Percentiles rank a stretch among this genome's conserved stretches.
These are phyloP conservation scores for Aschersonia sp. DNA, from an alignment of 2,329 filamentous ascomycete species.

Conservation along the genomic window DNA sequence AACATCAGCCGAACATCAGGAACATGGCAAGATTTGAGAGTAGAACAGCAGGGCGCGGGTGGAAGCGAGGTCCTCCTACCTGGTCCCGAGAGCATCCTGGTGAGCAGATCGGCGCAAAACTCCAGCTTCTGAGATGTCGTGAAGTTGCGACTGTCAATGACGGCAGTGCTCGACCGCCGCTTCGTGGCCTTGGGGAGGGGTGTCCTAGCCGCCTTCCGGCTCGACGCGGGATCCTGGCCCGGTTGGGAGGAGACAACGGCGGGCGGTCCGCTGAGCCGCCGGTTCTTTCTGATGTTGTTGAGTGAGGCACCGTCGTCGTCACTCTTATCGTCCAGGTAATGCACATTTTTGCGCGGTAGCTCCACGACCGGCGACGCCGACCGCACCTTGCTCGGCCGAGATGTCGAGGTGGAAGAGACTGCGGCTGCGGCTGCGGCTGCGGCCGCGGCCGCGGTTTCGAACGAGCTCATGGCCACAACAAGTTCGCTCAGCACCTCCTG, in stretches of 20 bases:
- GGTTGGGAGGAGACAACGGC: background rate
- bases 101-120: constrained; percentile 43
- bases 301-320: constrained; percentile 1
- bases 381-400: background rate
- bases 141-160: constrained; percentile 17
- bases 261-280: constrained; percentile 17
- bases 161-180: constrained; percentile 17
- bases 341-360: constrained; percentile 28
- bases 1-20: background rate
- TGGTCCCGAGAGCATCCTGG: constrained; percentile 46
- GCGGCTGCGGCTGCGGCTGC: background rate
- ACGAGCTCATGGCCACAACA: constrained; percentile 45
- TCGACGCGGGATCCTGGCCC: constrained; percentile 10
- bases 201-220: constrained; percentile 13
- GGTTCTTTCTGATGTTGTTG: constrained; percentile 22
- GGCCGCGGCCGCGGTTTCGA: constrained; percentile 21
- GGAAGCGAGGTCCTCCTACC: constrained; percentile 19
- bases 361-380: constrained; percentile 4
- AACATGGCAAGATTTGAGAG: background rate
- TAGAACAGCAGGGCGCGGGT: background rate
- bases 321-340: constrained; percentile 20
- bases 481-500: constrained; percentile 49
- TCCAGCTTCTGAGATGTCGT: constrained; percentile 32
- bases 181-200: constrained; percentile 21
- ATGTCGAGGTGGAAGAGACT: background rate